phyloP scores from a whole-genome alignment of 495 filamentous ascomycete species.

The Chaetomium cochliodes region DNA sequence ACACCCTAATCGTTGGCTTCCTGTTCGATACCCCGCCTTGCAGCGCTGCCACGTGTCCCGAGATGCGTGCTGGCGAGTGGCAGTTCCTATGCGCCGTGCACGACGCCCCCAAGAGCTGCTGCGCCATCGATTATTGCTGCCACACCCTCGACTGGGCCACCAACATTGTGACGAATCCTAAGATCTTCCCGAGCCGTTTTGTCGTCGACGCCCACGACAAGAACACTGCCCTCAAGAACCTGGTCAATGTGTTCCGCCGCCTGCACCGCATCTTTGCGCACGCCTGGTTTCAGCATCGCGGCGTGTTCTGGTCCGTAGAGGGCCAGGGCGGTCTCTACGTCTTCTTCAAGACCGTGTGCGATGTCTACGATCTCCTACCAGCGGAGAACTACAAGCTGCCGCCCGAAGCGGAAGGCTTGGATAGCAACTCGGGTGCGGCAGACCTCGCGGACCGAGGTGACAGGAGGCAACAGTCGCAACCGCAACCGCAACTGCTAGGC shows the following conservation, averaged over 20 bases:
- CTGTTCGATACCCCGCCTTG: conserved; percentile 87
- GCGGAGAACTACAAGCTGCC: conserved; percentile 95
- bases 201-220: conserved; percentile 63
- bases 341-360: conserved; percentile 95
- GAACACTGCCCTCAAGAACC: conserved; percentile 69
- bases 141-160: conserved; percentile 97
- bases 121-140: conserved; percentile 97
- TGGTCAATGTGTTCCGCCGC: conserved; percentile 90
- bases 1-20: conserved; percentile 85
- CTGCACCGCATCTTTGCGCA: conserved; percentile 97
- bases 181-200: conserved; percentile 87
- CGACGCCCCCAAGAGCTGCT: conserved; percentile 90
- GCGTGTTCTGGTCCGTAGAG: conserved; percentile 97
- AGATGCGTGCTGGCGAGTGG: conserved; percentile 99
- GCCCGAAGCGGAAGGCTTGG: conserved; percentile 81
- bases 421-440: conserved; percentile 35
- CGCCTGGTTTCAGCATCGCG: conserved; percentile 95
- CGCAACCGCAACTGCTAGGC: conserved; percentile 19
- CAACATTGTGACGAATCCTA: conserved; percentile 82
- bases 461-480: conserved; percentile 36
- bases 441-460: conserved; percentile 18
- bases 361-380: conserved; percentile 81
- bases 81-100: conserved; percentile 98
- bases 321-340: conserved; percentile 81
- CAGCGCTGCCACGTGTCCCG: conserved; percentile 81